phyloP scores from a whole-genome alignment of 2,329 filamentous ascomycete genomes.

The Aspergillus japonicus region DNA sequence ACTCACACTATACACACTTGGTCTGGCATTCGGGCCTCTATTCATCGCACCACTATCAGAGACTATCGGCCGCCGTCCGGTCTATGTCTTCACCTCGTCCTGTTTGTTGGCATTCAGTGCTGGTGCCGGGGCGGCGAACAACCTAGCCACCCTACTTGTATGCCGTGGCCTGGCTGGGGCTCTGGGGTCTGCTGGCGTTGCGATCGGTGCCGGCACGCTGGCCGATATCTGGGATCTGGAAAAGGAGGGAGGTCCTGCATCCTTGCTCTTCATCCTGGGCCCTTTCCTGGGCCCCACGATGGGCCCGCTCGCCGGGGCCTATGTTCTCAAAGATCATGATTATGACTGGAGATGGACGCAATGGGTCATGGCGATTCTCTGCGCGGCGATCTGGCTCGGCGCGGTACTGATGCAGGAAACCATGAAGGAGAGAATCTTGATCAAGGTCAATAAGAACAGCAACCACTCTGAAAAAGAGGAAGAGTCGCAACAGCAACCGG shows the following conservation, averaged over 20 bases:
- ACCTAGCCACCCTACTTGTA: conserved; percentile 67
- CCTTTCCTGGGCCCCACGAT: conserved; percentile 63
- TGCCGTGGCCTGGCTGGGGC: conserved; percentile 75
- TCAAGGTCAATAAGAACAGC: background rate
- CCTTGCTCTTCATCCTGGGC: conserved; percentile 54
- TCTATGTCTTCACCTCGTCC: conserved; percentile 37
- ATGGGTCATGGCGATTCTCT: background rate
- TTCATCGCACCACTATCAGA: conserved; percentile 39
- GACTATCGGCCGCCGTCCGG: conserved; percentile 34
- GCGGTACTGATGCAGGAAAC: conserved; percentile 5
- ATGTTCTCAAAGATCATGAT: conserved; percentile 7
- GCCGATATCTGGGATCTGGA: conserved; percentile 65
- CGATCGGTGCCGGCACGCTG: conserved; percentile 69
- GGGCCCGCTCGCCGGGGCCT: conserved; percentile 17
- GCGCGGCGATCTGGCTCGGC: background rate
- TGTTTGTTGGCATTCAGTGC: conserved; percentile 38
- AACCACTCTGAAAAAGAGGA: no score
- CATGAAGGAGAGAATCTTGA: background rate
- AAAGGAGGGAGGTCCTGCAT: conserved; percentile 2
- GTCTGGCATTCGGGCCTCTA: conserved; percentile 38
- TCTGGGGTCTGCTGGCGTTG: conserved; percentile 63
- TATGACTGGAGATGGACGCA: conserved; percentile 3
- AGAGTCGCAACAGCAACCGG: no score
- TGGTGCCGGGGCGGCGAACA: conserved; percentile 52
- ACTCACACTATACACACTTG: conserved; percentile 19